phyloP scores from a whole-genome alignment of 2,329 filamentous ascomycete species.

The Cercospora sp. region DNA sequence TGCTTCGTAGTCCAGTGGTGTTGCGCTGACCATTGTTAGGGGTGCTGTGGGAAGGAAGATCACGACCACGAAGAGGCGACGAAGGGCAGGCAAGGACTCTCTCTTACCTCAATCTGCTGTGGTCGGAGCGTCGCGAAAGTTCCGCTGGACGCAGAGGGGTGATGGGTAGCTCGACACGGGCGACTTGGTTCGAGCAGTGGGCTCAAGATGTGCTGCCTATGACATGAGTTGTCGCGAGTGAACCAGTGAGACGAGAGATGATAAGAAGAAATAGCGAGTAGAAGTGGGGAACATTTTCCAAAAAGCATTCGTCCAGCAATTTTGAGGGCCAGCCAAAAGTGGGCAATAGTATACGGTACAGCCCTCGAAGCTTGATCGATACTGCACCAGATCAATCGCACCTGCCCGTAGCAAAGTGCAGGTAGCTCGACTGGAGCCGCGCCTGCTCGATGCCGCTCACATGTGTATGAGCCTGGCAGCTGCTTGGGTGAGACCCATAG shows the following conservation, averaged over 20 bases:
- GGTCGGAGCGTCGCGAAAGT: neutral
- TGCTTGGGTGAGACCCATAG: neutral
- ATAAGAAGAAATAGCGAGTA: neutral
- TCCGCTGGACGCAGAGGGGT: neutral
- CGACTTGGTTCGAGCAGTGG: neutral
- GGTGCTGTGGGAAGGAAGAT: neutral
- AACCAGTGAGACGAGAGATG: neutral
- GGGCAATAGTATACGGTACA: neutral
- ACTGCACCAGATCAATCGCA: neutral
- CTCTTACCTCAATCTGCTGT: neutral
- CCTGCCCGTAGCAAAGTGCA: neutral
- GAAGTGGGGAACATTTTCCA: neutral
- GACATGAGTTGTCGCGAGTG: neutral
- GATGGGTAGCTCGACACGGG: neutral
- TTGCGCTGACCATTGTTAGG: slow-evolving; percentile 3
- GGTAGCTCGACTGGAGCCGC: neutral
- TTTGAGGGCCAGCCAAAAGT: neutral
- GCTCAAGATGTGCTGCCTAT: neutral
- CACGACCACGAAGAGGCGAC: neutral
- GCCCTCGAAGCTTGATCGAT: neutral
- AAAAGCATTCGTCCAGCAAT: neutral
- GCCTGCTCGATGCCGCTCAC: neutral
- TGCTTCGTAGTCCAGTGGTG: slow-evolving; percentile 6
- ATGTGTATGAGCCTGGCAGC: neutral
- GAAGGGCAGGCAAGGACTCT: slow-evolving; percentile 1